phyloP scores from a whole-genome alignment of 2,329 filamentous ascomycete species.

The Pseudocercospora crystallina region DNA sequence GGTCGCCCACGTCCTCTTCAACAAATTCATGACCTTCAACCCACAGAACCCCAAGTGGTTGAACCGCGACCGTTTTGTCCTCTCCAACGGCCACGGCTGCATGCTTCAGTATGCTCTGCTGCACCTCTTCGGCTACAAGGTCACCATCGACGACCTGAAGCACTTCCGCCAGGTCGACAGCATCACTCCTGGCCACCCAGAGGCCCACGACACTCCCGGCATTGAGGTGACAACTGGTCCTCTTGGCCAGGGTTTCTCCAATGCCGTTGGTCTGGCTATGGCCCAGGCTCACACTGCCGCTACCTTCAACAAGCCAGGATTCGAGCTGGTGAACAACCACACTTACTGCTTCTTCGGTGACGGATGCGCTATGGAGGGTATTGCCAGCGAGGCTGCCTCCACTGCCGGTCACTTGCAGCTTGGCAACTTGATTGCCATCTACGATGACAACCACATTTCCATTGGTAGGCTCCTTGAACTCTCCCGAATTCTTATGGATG shows the following conservation, averaged over 20 bases:
- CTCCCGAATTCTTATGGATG: neutral
- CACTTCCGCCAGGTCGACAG: conserved; percentile 78
- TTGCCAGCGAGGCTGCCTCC: conserved; percentile 88
- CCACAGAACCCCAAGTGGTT: conserved; percentile 97
- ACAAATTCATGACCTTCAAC: conserved; percentile 99
- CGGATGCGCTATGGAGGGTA: conserved; percentile 97
- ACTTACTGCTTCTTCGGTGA: conserved; percentile 97
- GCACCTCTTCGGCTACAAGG: conserved; percentile 87
- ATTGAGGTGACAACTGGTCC: conserved; percentile 98
- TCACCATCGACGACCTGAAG: conserved; percentile 91
- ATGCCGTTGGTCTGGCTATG: conserved; percentile 96
- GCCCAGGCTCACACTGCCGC: conserved; percentile 89
- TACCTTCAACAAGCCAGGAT: conserved; percentile 95
- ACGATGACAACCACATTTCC: conserved; percentile 98
- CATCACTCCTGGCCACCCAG: conserved; percentile 94
- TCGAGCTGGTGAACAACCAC: conserved; percentile 90
- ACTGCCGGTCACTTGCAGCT: conserved; percentile 95
- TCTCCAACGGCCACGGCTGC: conserved; percentile 98
- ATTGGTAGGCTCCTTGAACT: conserved; percentile 53
- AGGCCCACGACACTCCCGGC: conserved; percentile 93
- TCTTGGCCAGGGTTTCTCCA: conserved; percentile 94
- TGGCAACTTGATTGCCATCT: conserved; percentile 94
- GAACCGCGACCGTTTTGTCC: conserved; percentile 97
- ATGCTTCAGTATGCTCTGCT: conserved; percentile 99
- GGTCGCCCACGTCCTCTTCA: conserved; percentile 93